Evolutionary conservation across 495 filamentous ascomycete genomes (phyloP).

Genomic region (Friedmanniomyces simplex): DNA sequence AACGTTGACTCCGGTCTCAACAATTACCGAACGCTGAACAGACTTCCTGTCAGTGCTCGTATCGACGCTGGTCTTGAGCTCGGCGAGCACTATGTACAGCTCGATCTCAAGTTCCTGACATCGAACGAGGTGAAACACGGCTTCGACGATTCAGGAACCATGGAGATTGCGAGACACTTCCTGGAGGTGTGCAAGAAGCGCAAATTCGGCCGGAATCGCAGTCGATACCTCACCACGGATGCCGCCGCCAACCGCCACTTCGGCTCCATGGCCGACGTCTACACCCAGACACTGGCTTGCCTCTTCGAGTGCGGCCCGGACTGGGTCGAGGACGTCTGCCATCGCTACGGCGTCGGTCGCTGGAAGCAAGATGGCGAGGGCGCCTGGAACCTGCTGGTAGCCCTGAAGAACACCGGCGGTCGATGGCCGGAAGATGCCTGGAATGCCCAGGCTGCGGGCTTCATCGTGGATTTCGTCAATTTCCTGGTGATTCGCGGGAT

Average conservation of each 20-base stretch:
- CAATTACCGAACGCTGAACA: constrained; percentile 17
- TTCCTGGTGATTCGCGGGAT: constrained; percentile 19
- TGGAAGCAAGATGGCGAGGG: constrained; percentile 14
- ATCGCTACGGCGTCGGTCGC: constrained; percentile 17
- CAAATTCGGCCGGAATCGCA: constrained; percentile 19
- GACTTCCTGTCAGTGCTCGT: not conserved
- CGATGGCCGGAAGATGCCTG: constrained; percentile 16
- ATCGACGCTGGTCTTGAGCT: constrained; percentile 17
- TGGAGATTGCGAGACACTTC: constrained; percentile 17
- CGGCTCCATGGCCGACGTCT: constrained; percentile 23
- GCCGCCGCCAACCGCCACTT: constrained; percentile 12
- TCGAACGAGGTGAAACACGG: not conserved
- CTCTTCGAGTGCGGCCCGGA: constrained; percentile 23
- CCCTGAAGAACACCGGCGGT: constrained; percentile 14
- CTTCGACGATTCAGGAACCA: constrained; percentile 6
- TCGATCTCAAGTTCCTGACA: constrained; percentile 23
- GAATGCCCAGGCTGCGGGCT: constrained; percentile 9
- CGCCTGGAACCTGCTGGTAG: constrained; percentile 12
- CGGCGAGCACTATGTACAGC: constrained; percentile 24
- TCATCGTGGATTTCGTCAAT: constrained; percentile 19
- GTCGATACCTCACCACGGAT: constrained; percentile 15
- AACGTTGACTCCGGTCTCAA: constrained; percentile 23
- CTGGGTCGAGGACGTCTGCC: constrained; percentile 22
- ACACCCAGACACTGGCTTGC: constrained; percentile 24
- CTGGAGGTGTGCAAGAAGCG: constrained; percentile 17